Evolutionary conservation across 108 stramenopile species (phyloP), one percentile per base, ranked within the genome.

Genomic region (Skeletonema marinoi): DNA sequence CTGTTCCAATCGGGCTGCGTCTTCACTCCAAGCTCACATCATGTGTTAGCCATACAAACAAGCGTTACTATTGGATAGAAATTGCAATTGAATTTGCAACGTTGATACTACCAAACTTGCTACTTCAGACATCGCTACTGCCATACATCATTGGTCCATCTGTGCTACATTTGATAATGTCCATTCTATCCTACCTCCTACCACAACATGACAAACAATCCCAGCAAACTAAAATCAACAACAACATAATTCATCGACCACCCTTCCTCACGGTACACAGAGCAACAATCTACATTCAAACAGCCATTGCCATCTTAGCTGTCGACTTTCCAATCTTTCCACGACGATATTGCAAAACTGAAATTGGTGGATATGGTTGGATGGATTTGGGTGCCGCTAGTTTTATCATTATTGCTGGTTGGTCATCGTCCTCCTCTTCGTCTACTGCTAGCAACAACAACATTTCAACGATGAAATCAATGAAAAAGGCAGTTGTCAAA

Each of bases 321-420:
- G 97, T 97, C 0, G 97, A 97, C 44, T 98, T 97, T 77, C 91
- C 83, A 29, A 65, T 97, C 29, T 98, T 98, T 76, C 98, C 98
- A 7, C 88, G 98, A 30, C 83, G 91, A 32, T 97, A 93, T 82
- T 93, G 83, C 70, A 99, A 99, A 80, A 98, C 98, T 4, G 98
- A 98, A 85, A 61, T 75, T 4, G 21, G 67, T 38, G 98, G 98
- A 38, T 95, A 94, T 60, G 92, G 97, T 0, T 85, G 97, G 61
- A 99, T 99, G 98, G 98, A 99, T 83, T 60, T 98, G 13, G 98
- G 98, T 33, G 96, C 95, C 5, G 96, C 93, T 17, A 81, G 79
- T n/a, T 97, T 98, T 85, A 84, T 94, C 10, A 75, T 98, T 21
- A 80, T 96, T 58, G 89, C 89, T 10, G 97, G 95, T 10, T 73